These are phyloP conservation scores for Corymbia maculata DNA, from an alignment of 345 rosid genomes.

Conservation along the genomic window DNA sequence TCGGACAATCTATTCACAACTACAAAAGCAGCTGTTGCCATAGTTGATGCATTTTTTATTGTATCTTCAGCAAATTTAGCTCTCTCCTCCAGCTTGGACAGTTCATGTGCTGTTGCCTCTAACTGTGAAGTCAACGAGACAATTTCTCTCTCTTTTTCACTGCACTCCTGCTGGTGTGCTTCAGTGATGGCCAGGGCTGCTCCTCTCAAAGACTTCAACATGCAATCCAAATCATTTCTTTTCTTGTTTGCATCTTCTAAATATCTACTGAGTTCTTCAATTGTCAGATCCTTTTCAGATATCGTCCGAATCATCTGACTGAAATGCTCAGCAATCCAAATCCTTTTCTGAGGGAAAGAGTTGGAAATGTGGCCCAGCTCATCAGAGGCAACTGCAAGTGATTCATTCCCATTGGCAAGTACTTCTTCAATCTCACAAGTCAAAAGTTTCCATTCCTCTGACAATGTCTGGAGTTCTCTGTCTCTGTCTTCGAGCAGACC, in stretches of 20 bases:
- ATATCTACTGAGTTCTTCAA: slow-evolving; percentile 74
- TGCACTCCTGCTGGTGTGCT: slow-evolving; percentile 77
- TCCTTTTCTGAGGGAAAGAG: slow-evolving; percentile 65
- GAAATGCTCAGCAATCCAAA: slow-evolving; percentile 84
- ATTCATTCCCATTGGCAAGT: slow-evolving; percentile 59
- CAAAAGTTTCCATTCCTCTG: slow-evolving; percentile 73
- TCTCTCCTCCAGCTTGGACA: slow-evolving; percentile 43
- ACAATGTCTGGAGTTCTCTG: slow-evolving; percentile 32
- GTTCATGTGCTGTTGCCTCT: slow-evolving; percentile 26
- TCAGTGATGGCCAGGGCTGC: slow-evolving; percentile 78
- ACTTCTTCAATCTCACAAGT: slow-evolving; percentile 65
- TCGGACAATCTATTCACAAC: slow-evolving; percentile 65
- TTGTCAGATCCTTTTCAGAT: slow-evolving; percentile 61
- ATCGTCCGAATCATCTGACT: slow-evolving; percentile 49
- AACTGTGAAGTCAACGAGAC: slow-evolving; percentile 45
- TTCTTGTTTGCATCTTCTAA: slow-evolving; percentile 76
- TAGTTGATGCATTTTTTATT: slow-evolving; percentile 37
- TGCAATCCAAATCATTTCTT: slow-evolving; percentile 58
- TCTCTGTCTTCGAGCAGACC: slow-evolving; percentile 54
- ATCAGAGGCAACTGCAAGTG: slow-evolving; percentile 52
- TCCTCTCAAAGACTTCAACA: slow-evolving; percentile 79
- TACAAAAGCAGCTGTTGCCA: slow-evolving; percentile 77
- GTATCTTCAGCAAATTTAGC: slow-evolving; percentile 41
- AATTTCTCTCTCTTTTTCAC: slow-evolving; percentile 61
- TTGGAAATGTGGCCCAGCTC: slow-evolving; percentile 58